Evolutionary conservation across 164 flowering plant species (phyloP).

Genomic region (Aristolochia fimbriata): DNA sequence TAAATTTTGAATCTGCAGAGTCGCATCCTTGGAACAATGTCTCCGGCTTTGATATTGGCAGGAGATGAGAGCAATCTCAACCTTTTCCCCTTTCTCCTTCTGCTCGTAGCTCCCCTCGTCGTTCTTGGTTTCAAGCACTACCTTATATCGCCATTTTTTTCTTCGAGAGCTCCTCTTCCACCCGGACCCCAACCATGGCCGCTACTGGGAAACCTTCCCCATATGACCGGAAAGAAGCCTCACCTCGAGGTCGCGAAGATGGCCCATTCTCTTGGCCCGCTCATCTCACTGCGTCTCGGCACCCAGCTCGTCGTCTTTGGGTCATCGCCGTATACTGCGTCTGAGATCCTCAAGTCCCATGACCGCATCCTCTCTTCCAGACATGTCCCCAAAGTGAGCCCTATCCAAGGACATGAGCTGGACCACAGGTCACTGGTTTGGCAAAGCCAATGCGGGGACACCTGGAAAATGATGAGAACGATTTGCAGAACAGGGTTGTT

Average conservation of each 20-base stretch:
- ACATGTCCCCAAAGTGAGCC: conserved; percentile 6
- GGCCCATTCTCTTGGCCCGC: conserved; percentile 18
- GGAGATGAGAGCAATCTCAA: too few species aligned
- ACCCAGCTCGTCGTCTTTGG: conserved; percentile 19
- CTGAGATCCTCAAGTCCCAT: conserved; percentile 28
- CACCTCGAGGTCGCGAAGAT: conserved; percentile 14
- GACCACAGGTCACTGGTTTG: conserved; percentile 7
- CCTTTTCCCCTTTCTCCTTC: too few species aligned
- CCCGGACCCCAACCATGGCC: conserved; percentile 31
- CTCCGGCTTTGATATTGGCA: too few species aligned
- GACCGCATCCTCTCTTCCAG: conserved; percentile 22
- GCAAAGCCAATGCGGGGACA: conserved; percentile 15
- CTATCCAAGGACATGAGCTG: background rate
- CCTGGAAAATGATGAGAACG: conserved; percentile 26
- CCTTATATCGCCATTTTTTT: background rate
- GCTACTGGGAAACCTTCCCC: conserved; percentile 19
- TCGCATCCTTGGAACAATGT: too few species aligned
- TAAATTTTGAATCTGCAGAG: too few species aligned
- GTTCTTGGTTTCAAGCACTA: background rate
- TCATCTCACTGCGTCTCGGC: conserved; percentile 24
- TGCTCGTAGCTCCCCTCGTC: background rate
- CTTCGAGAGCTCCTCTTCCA: conserved; percentile 12
- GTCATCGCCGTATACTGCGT: conserved; percentile 23
- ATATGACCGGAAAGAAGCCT: conserved; percentile 16
- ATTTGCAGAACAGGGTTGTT: conserved; percentile 27